phyloP scores from a whole-genome alignment of 176 grass and related monocot species.

The Puccinellia tenuiflora region DNA sequence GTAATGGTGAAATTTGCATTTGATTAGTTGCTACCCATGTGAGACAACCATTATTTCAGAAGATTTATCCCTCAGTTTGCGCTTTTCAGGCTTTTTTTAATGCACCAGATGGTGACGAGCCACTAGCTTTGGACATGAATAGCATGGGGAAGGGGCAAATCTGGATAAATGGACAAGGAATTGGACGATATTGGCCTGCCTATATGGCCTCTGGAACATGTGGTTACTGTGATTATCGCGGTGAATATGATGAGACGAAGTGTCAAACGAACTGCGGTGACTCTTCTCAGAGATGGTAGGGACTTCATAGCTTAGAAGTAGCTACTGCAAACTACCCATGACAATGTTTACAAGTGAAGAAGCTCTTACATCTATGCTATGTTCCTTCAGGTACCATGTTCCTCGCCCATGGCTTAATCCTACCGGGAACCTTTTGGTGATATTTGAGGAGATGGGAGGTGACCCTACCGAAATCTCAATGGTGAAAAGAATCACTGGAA shows the following conservation, averaged over 20 bases:
- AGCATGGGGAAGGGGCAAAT: constrained; percentile 97
- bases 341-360: background rate
- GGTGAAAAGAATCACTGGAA: constrained; percentile 69
- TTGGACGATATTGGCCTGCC: constrained; percentile 88
- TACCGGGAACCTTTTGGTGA: constrained; percentile 81
- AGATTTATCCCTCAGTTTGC: background rate
- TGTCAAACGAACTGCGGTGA: constrained; percentile 92
- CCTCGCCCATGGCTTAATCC: constrained; percentile 95
- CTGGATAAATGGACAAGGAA: constrained; percentile 93
- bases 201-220: constrained; percentile 75
- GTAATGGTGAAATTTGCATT: constrained; percentile 11
- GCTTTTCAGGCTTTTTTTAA: constrained; percentile 82
- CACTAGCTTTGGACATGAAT: constrained; percentile 94
- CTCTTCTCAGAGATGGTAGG: constrained; percentile 91
- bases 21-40: background rate
- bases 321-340: background rate
- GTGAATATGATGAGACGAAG: constrained; percentile 72
- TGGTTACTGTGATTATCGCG: constrained; percentile 69
- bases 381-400: constrained; percentile 76
- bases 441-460: constrained; percentile 96
- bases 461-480: constrained; percentile 70
- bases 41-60: background rate
- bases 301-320: background rate
- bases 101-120: constrained; percentile 76
- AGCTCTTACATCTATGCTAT: constrained; percentile 17